A percentile compares a stretch with the other conserved stretches of the same genome.
Conservation (phyloP, 441 rosid genomes). For the Populus trichocarpa region DNA sequence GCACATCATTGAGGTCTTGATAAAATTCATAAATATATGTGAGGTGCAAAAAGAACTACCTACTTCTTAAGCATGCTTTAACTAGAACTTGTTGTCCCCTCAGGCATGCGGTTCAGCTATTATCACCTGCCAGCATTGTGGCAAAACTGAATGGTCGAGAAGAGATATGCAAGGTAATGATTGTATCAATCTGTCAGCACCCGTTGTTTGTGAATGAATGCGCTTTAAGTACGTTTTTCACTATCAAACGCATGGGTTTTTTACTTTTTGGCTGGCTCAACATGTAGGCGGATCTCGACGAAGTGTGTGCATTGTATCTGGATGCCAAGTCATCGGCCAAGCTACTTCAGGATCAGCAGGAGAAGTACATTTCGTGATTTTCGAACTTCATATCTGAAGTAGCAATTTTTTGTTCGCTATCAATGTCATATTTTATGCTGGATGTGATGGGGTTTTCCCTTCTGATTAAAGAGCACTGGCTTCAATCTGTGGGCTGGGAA, state of each 20-base stretch:
- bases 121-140: slow-evolving; percentile 88
- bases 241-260: background rate
- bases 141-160: slow-evolving; percentile 92
- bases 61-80: background rate
- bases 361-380: slow-evolving; percentile 70
- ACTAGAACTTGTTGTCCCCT: background rate
- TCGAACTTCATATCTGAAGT: too few species aligned
- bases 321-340: slow-evolving; percentile 95
- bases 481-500: background rate
- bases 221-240: background rate
- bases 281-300: slow-evolving; percentile 79
- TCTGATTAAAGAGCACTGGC: background rate
- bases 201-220: background rate
- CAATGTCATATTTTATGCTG: background rate
- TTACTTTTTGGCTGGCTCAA: background rate
- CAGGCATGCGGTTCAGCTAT: slow-evolving; percentile 93
- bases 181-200: background rate
- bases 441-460: background rate
- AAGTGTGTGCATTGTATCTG: slow-evolving; percentile 66
- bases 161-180: slow-evolving; percentile 70
- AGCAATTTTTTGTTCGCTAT: background rate
- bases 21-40: background rate
- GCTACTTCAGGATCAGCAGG: slow-evolving; percentile 84
- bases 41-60: background rate
- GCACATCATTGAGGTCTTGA: slow-evolving; percentile 70